A percentile compares a stretch with the other conserved stretches of the same genome.
Conservation (phyloP, 495 filamentous ascomycete species). For the Parathielavia hyrcaniae region DNA sequence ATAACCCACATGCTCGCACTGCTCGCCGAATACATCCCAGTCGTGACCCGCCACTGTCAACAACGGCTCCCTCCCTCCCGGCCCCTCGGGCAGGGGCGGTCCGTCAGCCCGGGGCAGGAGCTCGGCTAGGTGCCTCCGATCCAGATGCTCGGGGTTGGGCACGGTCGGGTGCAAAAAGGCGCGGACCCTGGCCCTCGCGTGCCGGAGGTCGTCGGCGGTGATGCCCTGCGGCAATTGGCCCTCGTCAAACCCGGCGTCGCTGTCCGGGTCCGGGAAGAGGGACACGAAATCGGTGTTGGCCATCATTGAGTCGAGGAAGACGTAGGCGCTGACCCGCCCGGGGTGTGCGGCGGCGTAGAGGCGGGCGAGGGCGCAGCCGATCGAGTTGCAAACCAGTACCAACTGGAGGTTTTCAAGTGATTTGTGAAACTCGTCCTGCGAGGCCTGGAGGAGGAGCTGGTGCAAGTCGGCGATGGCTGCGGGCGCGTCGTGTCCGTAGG, state of each 20-base stretch:
- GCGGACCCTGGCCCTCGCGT: constrained; percentile 37
- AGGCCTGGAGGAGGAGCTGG: constrained; percentile 43
- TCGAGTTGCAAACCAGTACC: constrained; percentile 52
- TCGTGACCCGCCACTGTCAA: constrained; percentile 58
- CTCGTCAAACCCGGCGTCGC: constrained; percentile 39
- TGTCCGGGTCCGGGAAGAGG: constrained; percentile 55
- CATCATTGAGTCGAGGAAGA: constrained; percentile 59
- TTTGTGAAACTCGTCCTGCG: constrained; percentile 7
- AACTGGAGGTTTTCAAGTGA: constrained; percentile 23
- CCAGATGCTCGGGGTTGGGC: constrained; percentile 51
- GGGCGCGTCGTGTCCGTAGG: constrained; percentile 49
- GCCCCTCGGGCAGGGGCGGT: constrained; percentile 42
- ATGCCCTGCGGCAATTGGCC: constrained; percentile 39
- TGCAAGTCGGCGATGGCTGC: constrained; percentile 48
- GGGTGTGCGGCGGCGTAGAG: constrained; percentile 49
- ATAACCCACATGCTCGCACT: constrained; percentile 39
- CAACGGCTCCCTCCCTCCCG: constrained; percentile 34
- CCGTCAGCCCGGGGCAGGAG: constrained; percentile 48
- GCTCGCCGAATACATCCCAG: constrained; percentile 50
- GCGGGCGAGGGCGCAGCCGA: constrained; percentile 55
- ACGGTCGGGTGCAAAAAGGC: constrained; percentile 49
- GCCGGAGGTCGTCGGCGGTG: constrained; percentile 41
- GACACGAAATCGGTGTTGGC: constrained; percentile 55
- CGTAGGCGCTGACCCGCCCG: constrained; percentile 37
- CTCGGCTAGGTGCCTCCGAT: constrained; percentile 42